Percentiles rank a stretch among this genome's conserved stretches.
phyloP scores from a whole-genome alignment of 495 filamentous ascomycete genomes.

The Penicillium longicatenatum region DNA sequence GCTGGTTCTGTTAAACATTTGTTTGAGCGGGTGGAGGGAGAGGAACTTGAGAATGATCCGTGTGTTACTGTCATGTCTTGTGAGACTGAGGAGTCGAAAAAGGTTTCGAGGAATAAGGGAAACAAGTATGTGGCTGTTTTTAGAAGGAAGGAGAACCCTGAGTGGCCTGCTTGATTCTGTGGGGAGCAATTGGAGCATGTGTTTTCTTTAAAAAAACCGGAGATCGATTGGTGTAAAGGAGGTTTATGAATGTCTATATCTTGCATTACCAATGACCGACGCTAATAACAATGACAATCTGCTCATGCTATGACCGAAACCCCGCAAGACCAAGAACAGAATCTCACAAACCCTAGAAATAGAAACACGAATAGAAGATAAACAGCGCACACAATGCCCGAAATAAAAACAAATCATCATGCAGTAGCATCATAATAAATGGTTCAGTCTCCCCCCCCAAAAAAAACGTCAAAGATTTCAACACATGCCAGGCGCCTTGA shows the following conservation, averaged over 20 bases:
- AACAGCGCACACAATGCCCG: slow-evolving; percentile 13
- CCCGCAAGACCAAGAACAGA: background rate
- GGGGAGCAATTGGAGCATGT: background rate
- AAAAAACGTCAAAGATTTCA: slow-evolving; percentile 10
- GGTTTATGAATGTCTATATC: slow-evolving; percentile 16
- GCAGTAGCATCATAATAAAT: slow-evolving; percentile 24
- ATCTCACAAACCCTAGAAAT: background rate
- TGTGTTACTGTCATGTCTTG: slow-evolving; percentile 79
- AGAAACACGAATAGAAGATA: slow-evolving; percentile 11
- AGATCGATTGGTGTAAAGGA: slow-evolving; percentile 1
- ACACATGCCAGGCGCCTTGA: slow-evolving; percentile 55
- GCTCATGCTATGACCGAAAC: slow-evolving; percentile 9
- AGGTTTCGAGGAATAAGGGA: slow-evolving; percentile 88
- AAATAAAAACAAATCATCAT: slow-evolving; percentile 25
- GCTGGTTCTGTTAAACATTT: slow-evolving; percentile 48
- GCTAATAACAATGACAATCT: slow-evolving; percentile 14
- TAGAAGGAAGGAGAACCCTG: slow-evolving; percentile 75
- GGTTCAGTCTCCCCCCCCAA: background rate
- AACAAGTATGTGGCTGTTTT: slow-evolving; percentile 87
- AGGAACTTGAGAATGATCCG: slow-evolving; percentile 69
- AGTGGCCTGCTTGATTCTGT: slow-evolving; percentile 52
- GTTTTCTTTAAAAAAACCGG: slow-evolving; percentile 1
- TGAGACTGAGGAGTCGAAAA: slow-evolving; percentile 96
- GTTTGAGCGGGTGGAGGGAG: slow-evolving; percentile 57
- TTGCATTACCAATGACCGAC: slow-evolving; percentile 22